Conservation (phyloP, 177 flowering plant genomes). For the Tripterygium wilfordii region DNA sequence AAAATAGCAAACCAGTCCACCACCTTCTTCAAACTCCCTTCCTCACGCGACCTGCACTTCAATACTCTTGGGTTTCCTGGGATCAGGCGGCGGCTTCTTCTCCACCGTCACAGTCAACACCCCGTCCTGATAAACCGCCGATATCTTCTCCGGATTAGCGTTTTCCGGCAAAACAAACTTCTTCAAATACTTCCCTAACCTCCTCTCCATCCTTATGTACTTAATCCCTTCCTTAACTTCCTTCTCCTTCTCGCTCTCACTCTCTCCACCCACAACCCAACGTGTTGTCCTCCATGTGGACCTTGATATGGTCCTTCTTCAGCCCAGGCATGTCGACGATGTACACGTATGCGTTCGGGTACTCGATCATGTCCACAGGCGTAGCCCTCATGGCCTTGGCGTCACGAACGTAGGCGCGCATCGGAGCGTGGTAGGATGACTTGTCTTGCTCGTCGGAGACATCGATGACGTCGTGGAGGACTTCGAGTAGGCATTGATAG, state of each 20-base stretch:
- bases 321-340: slow-evolving; percentile 45
- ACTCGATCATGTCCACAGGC: slow-evolving; percentile 36
- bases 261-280: slow-evolving; percentile 33
- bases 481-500: slow-evolving; percentile 3
- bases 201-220: slow-evolving; percentile 42
- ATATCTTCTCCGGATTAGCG: slow-evolving; percentile 25
- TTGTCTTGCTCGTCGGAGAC: background rate
- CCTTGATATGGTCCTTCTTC: slow-evolving; percentile 31
- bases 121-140: slow-evolving; percentile 38
- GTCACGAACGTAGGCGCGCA: slow-evolving; percentile 12
- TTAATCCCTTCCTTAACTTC: slow-evolving; percentile 32
- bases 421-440: background rate
- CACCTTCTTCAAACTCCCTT: too few species aligned
- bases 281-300: slow-evolving; percentile 38
- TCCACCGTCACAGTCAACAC: slow-evolving; percentile 40
- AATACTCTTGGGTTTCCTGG: slow-evolving; percentile 33
- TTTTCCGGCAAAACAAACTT: slow-evolving; percentile 40
- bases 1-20: too few species aligned
- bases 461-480: slow-evolving; percentile 5
- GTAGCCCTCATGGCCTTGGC: slow-evolving; percentile 18
- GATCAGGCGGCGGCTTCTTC: slow-evolving; percentile 44
- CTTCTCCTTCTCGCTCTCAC: slow-evolving; percentile 28
- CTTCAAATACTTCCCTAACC: slow-evolving; percentile 38
- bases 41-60: slow-evolving; percentile 18
- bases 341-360: slow-evolving; percentile 29